Evolutionary conservation across 2,329 filamentous ascomycete genomes (phyloP), one percentile per base, ranked within the genome.

Genomic region (Cordyceps pruinosa): DNA sequence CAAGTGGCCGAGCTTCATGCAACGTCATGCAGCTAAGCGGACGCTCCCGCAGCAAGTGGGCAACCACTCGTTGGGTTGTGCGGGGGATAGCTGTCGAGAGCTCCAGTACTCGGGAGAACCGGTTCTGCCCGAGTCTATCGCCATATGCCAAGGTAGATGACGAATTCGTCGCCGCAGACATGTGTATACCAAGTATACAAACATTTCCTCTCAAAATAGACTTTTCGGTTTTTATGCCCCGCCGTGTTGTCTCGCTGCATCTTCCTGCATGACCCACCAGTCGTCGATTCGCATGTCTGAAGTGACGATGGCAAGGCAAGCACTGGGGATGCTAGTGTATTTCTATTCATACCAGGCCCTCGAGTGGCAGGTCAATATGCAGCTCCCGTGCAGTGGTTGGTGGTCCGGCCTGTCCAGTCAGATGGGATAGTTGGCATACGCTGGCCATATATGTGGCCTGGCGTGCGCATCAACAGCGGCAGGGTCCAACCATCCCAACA

Each of bases 1-100:
- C 23, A 32, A 23, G n/a, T 50, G 39, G 35, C 28, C 37, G 21
- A 50, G 37, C 46, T 50, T 48, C 45, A 56, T 56, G 53, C 53
- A 55, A 30, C 25, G 41, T 47, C 28, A 49, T 50, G 54, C 46
- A 45, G 54, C 39, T 50, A 45, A n/a, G 46, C 37, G 46, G 54
- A 26, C 21, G 37, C 54, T 57, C 54, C 54, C 54, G 54, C 54
- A 42, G 54, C n/a, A 57, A 57, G 54, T 57, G 46, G 46, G 39
- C 54, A 50, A 41, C 26, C 35, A 42, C 23, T 28, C 26, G 19
- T 57, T 19, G 46, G 54, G 35, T 39, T 44, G n/a, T 57, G 54
- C 46, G 54, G 54, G n/a, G 46, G 54, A 47, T 23, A 23, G 13
- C 23, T 39, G 37, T 57, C 37, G 46, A 47, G 26, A 45, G n/a